Evolutionary conservation across 108 stramenopile species (phyloP).

Genomic region (Skeletonema menzelii): DNA sequence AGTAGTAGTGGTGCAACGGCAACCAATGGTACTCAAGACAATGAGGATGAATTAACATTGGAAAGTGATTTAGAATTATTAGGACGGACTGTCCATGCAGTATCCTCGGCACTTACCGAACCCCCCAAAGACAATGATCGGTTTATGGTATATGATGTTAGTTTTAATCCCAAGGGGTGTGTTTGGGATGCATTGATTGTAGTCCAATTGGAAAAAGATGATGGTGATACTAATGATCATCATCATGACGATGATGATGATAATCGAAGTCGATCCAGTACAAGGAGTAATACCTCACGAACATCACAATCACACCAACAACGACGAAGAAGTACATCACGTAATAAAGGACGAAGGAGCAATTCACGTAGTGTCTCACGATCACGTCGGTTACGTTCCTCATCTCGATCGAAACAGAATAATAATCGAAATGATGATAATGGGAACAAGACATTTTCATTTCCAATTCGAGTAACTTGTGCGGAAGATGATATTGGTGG

Average conservation of each 20-base stretch:
- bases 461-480: conserved; percentile 46
- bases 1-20: conserved; percentile 5
- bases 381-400: not conserved
- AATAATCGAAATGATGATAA: not conserved
- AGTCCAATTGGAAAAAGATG: conserved; percentile 15
- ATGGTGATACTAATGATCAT: not conserved
- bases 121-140: conserved; percentile 35
- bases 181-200: conserved; percentile 48
- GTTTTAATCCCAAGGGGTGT: conserved; percentile 50
- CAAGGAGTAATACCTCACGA: too few relatives aligned
- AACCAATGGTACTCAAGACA: not conserved
- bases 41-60: not conserved
- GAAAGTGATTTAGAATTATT: conserved; percentile 37
- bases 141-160: conserved; percentile 40
- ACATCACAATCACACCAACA: too few relatives aligned
- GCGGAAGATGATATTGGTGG: conserved; percentile 43
- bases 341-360: not conserved
- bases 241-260: conserved; percentile 20
- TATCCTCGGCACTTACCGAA: conserved; percentile 36
- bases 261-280: not conserved
- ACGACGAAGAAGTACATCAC: not conserved
- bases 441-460: conserved; percentile 37
- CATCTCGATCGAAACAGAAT: not conserved
- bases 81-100: conserved; percentile 46
- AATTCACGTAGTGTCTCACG: not conserved